Evolutionary conservation across 2,329 filamentous ascomycete genomes (phyloP).

Genomic region (Colletotrichum orbiculare): DNA sequence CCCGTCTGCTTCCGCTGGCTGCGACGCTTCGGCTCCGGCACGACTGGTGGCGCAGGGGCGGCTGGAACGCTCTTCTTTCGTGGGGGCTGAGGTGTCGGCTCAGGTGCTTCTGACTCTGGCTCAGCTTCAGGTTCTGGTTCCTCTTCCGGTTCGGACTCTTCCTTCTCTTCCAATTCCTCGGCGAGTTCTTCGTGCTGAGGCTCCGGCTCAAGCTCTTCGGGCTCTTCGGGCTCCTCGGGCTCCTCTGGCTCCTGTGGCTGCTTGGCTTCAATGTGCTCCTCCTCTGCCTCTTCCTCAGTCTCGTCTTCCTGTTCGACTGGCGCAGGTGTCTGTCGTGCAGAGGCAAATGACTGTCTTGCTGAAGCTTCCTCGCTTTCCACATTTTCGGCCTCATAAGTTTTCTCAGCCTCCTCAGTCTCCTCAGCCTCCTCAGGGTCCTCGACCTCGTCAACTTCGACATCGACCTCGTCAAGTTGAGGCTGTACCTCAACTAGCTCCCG

Average conservation of each 20-base stretch:
- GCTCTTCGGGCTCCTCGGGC: neutral
- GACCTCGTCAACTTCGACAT: slow-evolving; percentile 19
- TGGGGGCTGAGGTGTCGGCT: slow-evolving; percentile 32
- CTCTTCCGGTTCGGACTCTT: slow-evolving; percentile 10
- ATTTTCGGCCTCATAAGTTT: slow-evolving; percentile 34
- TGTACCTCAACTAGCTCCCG: slow-evolving; percentile 35
- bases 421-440: slow-evolving; percentile 38
- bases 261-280: slow-evolving; percentile 7
- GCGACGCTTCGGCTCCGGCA: slow-evolving; percentile 33
- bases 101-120: slow-evolving; percentile 28
- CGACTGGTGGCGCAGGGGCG: slow-evolving; percentile 40
- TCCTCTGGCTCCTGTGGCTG: neutral
- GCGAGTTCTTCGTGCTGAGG: neutral
- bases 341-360: slow-evolving; percentile 28
- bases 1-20: slow-evolving; percentile 57
- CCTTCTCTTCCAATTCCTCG: neutral
- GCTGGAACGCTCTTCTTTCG: slow-evolving; percentile 44
- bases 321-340: slow-evolving; percentile 35
- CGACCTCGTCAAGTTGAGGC: slow-evolving; percentile 18
- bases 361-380: slow-evolving; percentile 13
- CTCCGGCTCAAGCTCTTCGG: slow-evolving; percentile 7
- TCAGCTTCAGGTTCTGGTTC: slow-evolving; percentile 14
- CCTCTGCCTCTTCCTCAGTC: neutral
- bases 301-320: slow-evolving; percentile 15
- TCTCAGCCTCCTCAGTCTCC: slow-evolving; percentile 39